Evolutionary conservation across 2,329 filamentous ascomycete genomes (phyloP).

Genomic region (Penicillium sp.): DNA sequence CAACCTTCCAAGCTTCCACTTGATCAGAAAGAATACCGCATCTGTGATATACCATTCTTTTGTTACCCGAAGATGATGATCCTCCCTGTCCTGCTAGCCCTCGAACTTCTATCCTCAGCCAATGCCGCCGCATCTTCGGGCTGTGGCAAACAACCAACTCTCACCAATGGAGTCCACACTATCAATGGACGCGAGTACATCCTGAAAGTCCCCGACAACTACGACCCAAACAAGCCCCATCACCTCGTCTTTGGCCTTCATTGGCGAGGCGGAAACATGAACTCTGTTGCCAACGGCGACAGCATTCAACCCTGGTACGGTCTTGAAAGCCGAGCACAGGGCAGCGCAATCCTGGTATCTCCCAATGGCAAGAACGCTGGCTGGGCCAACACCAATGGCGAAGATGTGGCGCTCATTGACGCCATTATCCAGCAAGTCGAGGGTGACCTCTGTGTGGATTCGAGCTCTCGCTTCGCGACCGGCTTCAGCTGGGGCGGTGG

Average conservation of each 20-base stretch:
- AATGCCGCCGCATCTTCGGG: conserved; percentile 6
- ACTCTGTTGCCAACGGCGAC: conserved; percentile 34
- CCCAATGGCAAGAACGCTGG: conserved; percentile 44
- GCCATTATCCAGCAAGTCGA: conserved; percentile 40
- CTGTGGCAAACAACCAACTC: conserved; percentile 13
- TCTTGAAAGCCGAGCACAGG: conserved; percentile 35
- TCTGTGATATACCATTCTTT: background rate
- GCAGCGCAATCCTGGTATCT: conserved; percentile 45
- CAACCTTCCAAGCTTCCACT: background rate
- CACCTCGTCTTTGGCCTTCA: conserved; percentile 45
- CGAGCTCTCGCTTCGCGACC: conserved; percentile 43
- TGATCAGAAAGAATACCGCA: background rate
- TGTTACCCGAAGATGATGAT: background rate
- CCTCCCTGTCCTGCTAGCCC: background rate
- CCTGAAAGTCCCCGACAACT: conserved; percentile 27
- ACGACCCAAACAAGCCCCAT: conserved; percentile 40
- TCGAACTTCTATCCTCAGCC: background rate
- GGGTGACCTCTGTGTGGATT: conserved; percentile 44
- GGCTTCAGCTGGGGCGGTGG: no score
- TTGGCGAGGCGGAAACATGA: conserved; percentile 41
- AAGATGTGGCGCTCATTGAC: conserved; percentile 45
- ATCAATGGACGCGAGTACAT: conserved; percentile 16
- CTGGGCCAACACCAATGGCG: conserved; percentile 45
- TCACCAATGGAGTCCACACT: conserved; percentile 10
- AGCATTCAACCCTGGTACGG: conserved; percentile 41